Percentiles rank a stretch among this genome's conserved stretches.
phyloP scores from a whole-genome alignment of 2,329 filamentous ascomycete species.

The Zelopaecilomyces penicillatus region DNA sequence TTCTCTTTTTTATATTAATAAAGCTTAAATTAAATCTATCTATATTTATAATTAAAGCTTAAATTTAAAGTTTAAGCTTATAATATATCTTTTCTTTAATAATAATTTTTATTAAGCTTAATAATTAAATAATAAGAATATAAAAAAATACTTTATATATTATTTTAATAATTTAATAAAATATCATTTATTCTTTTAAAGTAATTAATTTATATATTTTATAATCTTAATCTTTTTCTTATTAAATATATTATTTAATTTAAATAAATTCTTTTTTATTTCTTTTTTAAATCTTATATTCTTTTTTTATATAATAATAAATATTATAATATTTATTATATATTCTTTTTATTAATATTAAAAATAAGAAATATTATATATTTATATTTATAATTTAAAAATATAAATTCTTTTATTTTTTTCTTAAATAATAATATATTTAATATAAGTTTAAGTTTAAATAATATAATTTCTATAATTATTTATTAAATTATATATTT shows the following conservation, averaged over 20 bases:
- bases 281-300: neutral
- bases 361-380: neutral
- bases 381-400: conserved; percentile 1
- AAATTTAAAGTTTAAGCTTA: no score
- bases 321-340: neutral
- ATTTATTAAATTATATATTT: neutral
- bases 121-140: no score
- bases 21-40: no score
- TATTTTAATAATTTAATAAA: no score
- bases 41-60: no score
- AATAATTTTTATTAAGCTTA: no score
- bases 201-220: neutral
- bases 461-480: neutral
- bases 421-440: neutral
- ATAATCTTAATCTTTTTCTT: no score
- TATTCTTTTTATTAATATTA: neutral
- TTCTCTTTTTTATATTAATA: no score
- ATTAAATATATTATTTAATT: neutral
- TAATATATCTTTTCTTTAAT: no score
- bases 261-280: neutral
- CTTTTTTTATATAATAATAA: no score
- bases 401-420: neutral
- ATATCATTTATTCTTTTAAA: no score
- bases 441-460: neutral
- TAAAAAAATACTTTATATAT: no score